Percentiles rank a stretch among this genome's conserved stretches.
Evolutionary conservation across 768 basidiomycete species (phyloP).

Genomic region (Agaricus blazei): DNA sequence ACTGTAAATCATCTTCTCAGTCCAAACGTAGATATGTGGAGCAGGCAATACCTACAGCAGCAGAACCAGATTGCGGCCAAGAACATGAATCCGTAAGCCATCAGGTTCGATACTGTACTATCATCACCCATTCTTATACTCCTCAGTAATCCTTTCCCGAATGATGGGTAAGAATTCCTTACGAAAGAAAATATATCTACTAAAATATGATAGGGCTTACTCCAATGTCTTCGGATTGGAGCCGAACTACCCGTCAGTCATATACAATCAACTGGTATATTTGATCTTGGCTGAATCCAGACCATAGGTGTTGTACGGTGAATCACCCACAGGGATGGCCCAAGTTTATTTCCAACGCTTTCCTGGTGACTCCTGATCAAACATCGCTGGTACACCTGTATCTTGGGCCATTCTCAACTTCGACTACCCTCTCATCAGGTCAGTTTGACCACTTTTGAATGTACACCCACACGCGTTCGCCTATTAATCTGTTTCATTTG

Average conservation of each 20-base stretch:
- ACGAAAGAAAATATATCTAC: neutral
- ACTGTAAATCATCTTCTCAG: neutral
- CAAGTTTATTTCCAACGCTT: constrained; percentile 48
- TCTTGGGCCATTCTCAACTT: constrained; percentile 41
- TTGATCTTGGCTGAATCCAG: neutral
- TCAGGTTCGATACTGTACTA: neutral
- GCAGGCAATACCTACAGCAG: constrained; percentile 53
- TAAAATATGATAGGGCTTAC: constrained; percentile 27
- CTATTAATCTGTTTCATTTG: constrained; percentile 14
- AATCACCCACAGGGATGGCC: constrained; percentile 53
- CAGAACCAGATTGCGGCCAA: constrained; percentile 53
- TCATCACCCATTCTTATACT: neutral
- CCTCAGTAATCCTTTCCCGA: constrained; percentile 46
- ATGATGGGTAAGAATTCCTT: constrained; percentile 36
- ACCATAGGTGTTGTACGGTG: constrained; percentile 42
- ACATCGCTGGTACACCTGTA: constrained; percentile 43
- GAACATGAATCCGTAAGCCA: constrained; percentile 46
- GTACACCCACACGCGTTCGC: constrained; percentile 10
- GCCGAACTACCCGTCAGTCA: constrained; percentile 42
- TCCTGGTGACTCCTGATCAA: constrained; percentile 41
- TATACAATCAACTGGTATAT: neutral
- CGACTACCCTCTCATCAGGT: constrained; percentile 36
- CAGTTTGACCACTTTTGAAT: constrained; percentile 1
- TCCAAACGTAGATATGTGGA: constrained; percentile 44
- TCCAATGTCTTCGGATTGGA: constrained; percentile 47